Base-by-base conservation (phyloP, 306 rosid species). In the Dalbergia cochinchinensis region DNA sequence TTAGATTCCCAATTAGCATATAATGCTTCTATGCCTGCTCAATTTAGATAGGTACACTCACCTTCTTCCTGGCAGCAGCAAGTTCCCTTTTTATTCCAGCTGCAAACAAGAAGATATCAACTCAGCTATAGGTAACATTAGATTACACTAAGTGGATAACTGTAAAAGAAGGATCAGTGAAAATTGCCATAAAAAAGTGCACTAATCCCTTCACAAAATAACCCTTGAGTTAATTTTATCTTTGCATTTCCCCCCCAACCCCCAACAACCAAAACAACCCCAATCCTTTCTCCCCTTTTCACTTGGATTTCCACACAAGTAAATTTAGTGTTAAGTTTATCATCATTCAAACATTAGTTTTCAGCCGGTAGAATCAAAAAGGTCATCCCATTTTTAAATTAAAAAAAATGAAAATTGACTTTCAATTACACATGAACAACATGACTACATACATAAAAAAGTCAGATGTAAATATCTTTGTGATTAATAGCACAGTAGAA, bases 21-120 rank as follows among this genome's bases (percentile, higher is more conserved):
- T 8, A 31, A 72, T 42, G 60, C 35, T 41, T 20, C 74, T 26
- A 55, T 75, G 26, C 26, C 68, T 10, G 59, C 41, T 77, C 41
- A 70, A 22, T 65, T 76, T 67, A 33, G 57, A 19, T 48, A 54
- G 34, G 71, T 31, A 41, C 64, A 83, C 91, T 31, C 19, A 91
- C 98, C 94, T 78, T 92, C 85, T 84, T 91, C 89, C 82, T 92
- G 5, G 87, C 89, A 76, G 91, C 93, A 51, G 93, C 92, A 42
- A 89, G 87, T 85, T 89, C 98, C 84, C 81, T 94, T 77, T 88
- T 94, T 7, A 92, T 94, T 74, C 97, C 98, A 87, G 87, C 98
- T 94, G 91, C 72, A 85, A 70, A 85, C 26, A 83, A 72, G 34
- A 83, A 72, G 34, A 78, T 68, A 74, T 44, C 53, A 33, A 75